phyloP scores from a whole-genome alignment of 352 stramenopile genomes.

The Phytophthora constricta region DNA sequence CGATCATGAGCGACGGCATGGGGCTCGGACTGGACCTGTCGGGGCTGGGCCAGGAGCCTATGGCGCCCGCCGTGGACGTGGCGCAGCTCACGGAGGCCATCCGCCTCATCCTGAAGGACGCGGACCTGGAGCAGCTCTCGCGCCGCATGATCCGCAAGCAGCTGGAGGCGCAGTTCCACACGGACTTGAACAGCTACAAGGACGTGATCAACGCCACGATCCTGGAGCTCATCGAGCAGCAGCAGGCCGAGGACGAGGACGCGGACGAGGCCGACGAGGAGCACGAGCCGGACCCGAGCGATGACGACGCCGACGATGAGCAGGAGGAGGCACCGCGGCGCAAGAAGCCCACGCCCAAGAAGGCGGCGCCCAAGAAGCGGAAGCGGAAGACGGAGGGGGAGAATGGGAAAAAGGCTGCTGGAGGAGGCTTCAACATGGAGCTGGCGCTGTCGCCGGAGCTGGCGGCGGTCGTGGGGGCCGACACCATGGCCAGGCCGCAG shows the following conservation, averaged over 20 bases:
- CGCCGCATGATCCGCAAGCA: slow-evolving; percentile 90
- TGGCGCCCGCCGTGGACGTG: slow-evolving; percentile 57
- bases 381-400: slow-evolving; percentile 49
- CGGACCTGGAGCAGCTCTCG: slow-evolving; percentile 86
- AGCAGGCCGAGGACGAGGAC: slow-evolving; percentile 71
- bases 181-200: slow-evolving; percentile 82
- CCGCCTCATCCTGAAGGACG: slow-evolving; percentile 77
- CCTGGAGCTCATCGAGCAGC: slow-evolving; percentile 80
- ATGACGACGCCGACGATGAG: slow-evolving; percentile 54
- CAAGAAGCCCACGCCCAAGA: slow-evolving; percentile 55
- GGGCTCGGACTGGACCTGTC: slow-evolving; percentile 68
- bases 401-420: slow-evolving; percentile 40
- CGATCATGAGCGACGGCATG: slow-evolving; percentile 64
- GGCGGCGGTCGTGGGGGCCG: slow-evolving; percentile 78
- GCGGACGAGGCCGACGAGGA: slow-evolving; percentile 49
- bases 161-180: slow-evolving; percentile 79
- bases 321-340: slow-evolving; percentile 40
- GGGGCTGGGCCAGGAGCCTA: slow-evolving; percentile 48
- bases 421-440: slow-evolving; percentile 79
- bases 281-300: slow-evolving; percentile 53
- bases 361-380: slow-evolving; percentile 58
- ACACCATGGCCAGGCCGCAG: slow-evolving; percentile 90
- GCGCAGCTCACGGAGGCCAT: slow-evolving; percentile 74
- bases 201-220: slow-evolving; percentile 87
- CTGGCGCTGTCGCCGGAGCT: slow-evolving; percentile 83